Evolutionary conservation across 116 monocot genomes (phyloP).

Genomic region (Papilionanthe hybrid): DNA sequence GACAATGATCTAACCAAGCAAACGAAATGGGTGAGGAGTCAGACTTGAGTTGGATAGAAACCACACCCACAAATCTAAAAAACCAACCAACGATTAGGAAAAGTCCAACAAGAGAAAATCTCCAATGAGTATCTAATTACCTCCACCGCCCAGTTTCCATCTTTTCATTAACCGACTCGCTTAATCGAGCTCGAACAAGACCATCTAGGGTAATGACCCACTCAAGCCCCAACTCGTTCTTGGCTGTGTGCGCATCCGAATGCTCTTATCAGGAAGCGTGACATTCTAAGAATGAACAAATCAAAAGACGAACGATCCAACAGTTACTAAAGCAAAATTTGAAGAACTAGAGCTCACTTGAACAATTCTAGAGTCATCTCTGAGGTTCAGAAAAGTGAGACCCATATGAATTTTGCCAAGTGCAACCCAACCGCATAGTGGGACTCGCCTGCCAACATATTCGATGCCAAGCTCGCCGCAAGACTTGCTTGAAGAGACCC

Average conservation of each 20-base stretch:
- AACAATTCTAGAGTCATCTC: slow-evolving; percentile 79
- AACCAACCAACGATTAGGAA: too few species aligned
- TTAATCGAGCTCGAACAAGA: slow-evolving; percentile 50
- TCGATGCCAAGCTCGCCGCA: slow-evolving; percentile 64
- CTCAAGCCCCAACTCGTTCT: slow-evolving; percentile 75
- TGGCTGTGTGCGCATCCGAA: slow-evolving; percentile 60
- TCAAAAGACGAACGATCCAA: not conserved
- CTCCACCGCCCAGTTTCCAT: too few species aligned
- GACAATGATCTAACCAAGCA: too few species aligned
- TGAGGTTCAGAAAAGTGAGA: slow-evolving; percentile 79
- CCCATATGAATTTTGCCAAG: slow-evolving; percentile 81
- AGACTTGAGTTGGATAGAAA: too few species aligned
- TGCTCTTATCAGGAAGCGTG: slow-evolving; percentile 69
- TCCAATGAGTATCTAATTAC: too few species aligned
- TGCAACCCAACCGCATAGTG: slow-evolving; percentile 90
- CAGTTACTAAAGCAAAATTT: not conserved
- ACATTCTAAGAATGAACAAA: slow-evolving; percentile 41
- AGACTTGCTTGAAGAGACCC: slow-evolving; percentile 51
- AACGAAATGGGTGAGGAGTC: too few species aligned
- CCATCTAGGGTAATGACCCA: slow-evolving; percentile 91
- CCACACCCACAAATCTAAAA: too few species aligned
- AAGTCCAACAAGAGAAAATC: too few species aligned
- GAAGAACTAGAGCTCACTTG: slow-evolving; percentile 36
- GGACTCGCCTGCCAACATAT: slow-evolving; percentile 67
- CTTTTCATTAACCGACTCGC: slow-evolving; percentile 68